These are phyloP conservation scores for Moricandia moricandioides DNA, from an alignment of 345 rosid genomes.

Conservation along the genomic window DNA sequence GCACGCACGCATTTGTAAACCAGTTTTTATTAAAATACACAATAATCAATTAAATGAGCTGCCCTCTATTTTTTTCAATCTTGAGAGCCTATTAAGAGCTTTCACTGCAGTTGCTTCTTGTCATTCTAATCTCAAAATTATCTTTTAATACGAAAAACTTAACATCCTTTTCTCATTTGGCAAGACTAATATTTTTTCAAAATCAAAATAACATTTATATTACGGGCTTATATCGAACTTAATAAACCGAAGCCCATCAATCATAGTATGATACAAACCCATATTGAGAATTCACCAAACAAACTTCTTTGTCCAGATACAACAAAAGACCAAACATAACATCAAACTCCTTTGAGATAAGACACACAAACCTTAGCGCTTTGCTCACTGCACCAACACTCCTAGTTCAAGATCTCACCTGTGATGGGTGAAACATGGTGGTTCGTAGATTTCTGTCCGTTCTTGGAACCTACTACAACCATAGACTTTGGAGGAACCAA, in stretches of 20 bases:
- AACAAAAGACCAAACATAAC: neutral
- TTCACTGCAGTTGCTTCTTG: neutral
- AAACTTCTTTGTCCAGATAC: neutral
- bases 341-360: neutral
- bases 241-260: neutral
- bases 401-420: constrained; percentile 51
- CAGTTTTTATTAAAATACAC: constrained; percentile 48
- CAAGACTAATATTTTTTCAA: neutral
- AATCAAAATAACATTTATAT: neutral
- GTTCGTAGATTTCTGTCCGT: constrained; percentile 53
- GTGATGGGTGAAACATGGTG: constrained; percentile 72
- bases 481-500: constrained; percentile 75
- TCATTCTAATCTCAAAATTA: neutral
- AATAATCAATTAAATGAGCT: neutral
- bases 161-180: neutral
- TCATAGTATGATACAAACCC: neutral
- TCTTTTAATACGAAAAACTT: neutral
- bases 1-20: constrained; percentile 97
- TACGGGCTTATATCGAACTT: neutral
- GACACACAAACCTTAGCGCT: constrained; percentile 1
- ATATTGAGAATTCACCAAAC: neutral
- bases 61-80: neutral
- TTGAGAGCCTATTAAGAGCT: neutral
- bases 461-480: constrained; percentile 69
- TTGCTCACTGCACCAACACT: neutral